Base-by-base conservation (phyloP, 2,329 filamentous ascomycete genomes). In the Diaporthe nobilis region DNA sequence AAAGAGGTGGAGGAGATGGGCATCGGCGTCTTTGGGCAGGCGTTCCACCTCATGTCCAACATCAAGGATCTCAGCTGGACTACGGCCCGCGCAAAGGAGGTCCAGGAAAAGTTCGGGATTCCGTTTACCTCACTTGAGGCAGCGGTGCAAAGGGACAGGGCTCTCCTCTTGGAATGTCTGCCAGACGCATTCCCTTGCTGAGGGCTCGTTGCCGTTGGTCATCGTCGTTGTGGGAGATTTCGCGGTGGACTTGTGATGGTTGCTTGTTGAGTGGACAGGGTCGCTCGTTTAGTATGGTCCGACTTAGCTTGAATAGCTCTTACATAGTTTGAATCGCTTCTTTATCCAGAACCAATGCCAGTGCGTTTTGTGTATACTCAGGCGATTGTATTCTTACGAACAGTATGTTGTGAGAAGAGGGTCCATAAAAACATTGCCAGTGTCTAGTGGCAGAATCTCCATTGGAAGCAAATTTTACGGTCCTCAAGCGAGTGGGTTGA, bases 31-130 rank as follows among this genome's bases (percentile, higher is more conserved):
- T 74, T 75, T 13, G 79, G 78, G 3, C 81, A 80, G 49, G 39
- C 57, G 1, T 81, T 83, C n/a, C 81, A 83, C 4, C 44, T 81
- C 1, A 78, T 76, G 77, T 78, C 79, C 0, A 83, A 82, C 22
- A 25, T 49, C 20, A 81, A 80, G 58, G 81, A 82, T 70, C 75
- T 81, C 44, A 74, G 53, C 53, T 34, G n/a, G 37, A 44, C 70
- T 3, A 17, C 65, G 12, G 71, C 39, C 1, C 61, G n/a, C n/a
- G 76, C 79, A 22, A 77, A 78, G 44, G 77, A 77, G 47, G 72
- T 75, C 4, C 65, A 78, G 51, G 76, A 12, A 7, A 81, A 80
- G 75, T 83, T 81, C n/a, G 82, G 80, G 0, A 83, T 83, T 12
- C 74, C 79, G 0, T 79, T 83, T 31, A 82, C 80, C 28, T 78